Evolutionary conservation across 768 basidiomycete genomes (phyloP).

Genomic region (Coprinellus micaceus): DNA sequence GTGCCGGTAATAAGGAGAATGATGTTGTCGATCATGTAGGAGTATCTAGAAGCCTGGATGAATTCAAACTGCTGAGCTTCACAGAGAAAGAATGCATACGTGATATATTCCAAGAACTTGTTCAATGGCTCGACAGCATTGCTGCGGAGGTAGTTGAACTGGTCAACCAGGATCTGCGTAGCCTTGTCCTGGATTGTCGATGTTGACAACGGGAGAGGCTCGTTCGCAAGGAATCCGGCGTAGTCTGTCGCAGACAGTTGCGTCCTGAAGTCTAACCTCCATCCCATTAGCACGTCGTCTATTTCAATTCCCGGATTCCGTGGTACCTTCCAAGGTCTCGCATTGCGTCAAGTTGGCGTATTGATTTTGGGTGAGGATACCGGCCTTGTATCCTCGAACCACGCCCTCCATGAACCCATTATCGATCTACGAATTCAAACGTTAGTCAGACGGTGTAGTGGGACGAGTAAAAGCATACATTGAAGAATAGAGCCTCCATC

Average conservation of each 20-base stretch:
- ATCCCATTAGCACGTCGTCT: not conserved
- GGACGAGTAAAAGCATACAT: constrained; percentile 44
- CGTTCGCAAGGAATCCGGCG: constrained; percentile 96
- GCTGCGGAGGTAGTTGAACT: constrained; percentile 90
- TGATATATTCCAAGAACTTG: constrained; percentile 97
- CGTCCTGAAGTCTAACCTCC: constrained; percentile 80
- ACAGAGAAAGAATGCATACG: constrained; percentile 50
- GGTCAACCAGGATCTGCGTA: constrained; percentile 91
- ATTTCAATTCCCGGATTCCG: not conserved
- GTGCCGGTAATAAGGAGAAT: constrained; percentile 96
- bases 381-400: constrained; percentile 90
- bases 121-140: constrained; percentile 89
- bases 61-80: not conserved
- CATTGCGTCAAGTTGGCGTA: constrained; percentile 95
- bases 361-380: constrained; percentile 83
- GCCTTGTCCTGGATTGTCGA: constrained; percentile 96
- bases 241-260: constrained; percentile 97
- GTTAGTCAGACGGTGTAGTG: constrained; percentile 22
- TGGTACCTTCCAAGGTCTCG: constrained; percentile 88
- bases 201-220: constrained; percentile 89
- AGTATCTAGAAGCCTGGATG: constrained; percentile 58
- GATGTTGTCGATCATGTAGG: constrained; percentile 99
- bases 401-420: constrained; percentile 78
- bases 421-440: constrained; percentile 47
- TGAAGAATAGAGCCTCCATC: constrained; percentile 91